Evolutionary conservation across 2,329 filamentous ascomycete species (phyloP), one percentile per base, ranked within the genome.

Genomic region (Nigrospora oryzae): DNA sequence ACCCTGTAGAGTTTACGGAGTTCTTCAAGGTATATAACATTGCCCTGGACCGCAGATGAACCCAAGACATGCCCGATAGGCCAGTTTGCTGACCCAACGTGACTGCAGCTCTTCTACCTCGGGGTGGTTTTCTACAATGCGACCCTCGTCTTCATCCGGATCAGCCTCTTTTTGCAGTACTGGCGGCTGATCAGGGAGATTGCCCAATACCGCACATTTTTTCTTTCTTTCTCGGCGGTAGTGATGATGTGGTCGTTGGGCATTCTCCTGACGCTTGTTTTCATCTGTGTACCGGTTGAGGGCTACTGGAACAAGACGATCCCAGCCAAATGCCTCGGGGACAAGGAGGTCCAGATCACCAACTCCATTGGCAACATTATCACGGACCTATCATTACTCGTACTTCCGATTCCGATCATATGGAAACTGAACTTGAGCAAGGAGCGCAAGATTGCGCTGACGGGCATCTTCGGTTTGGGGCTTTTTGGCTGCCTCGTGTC

Each of bases 101-200:
- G 23, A 14, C 28, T 10, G 7, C 23, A 56, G 53, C 16, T 54
- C 13, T 49, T 56, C 32, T 56, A 54, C 23, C 28, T 43, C n/a
- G 36, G 37, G 30, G 46, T 50, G n/a, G 44, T 56, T 39, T 43
- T 46, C 31, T 54, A 54, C 41, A 51, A 51, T 36, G 38, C 41
- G 10, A 46, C 52, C 6, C 40, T 56, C 4, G 34, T 56, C 36
- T 31, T 51, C 7, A 46, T 54, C 28, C 54, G 54, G 42, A 47
- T 53, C 40, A 52, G 48, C 39, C 40, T 56, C 30, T 54, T 56
- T 47, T 49, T 54, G 47, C 52, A 54, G 39, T 56, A 56, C 23
- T 56, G 53, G 40, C 46, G 52, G 34, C 38, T 56, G 39, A 49
- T 56, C n/a, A 46, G 52, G 38, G 48, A 54, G 36, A 43, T 53